Evolutionary conservation across 352 stramenopile species (phyloP).

Genomic region (Phytophthora rubi): DNA sequence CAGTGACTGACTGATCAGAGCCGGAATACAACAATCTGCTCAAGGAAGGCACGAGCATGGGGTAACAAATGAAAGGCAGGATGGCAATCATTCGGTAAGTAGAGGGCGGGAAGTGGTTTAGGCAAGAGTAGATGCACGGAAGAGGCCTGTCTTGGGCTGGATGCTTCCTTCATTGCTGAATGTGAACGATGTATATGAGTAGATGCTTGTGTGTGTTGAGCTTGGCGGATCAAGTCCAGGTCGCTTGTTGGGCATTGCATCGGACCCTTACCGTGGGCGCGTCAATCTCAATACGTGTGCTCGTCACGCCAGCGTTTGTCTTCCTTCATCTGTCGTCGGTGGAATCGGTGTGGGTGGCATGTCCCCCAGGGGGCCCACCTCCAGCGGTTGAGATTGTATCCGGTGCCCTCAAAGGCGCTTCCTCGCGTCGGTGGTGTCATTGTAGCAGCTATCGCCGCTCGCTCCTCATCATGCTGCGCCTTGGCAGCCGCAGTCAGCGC

Average conservation of each 20-base stretch:
- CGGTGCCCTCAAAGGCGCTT: slow-evolving; percentile 21
- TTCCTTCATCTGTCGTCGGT: neutral
- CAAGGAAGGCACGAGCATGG: slow-evolving; percentile 20
- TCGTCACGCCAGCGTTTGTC: slow-evolving; percentile 20
- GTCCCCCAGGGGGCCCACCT: slow-evolving; percentile 21
- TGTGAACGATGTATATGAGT: slow-evolving; percentile 44
- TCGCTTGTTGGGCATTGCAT: neutral
- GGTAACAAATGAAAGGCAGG: slow-evolving; percentile 2
- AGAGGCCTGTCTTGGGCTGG: slow-evolving; percentile 20
- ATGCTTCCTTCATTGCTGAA: slow-evolving; percentile 39
- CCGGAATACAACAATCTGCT: slow-evolving; percentile 26
- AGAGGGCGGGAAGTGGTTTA: slow-evolving; percentile 23
- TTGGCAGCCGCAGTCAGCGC: slow-evolving; percentile 13
- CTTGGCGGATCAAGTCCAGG: neutral
- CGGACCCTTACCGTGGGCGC: neutral
- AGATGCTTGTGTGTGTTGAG: slow-evolving; percentile 14
- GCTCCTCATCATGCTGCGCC: slow-evolving; percentile 13
- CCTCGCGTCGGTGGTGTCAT: slow-evolving; percentile 20
- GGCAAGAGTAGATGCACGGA: slow-evolving; percentile 26
- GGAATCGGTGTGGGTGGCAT: slow-evolving; percentile 1
- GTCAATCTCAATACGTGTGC: neutral
- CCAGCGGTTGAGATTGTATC: slow-evolving; percentile 9
- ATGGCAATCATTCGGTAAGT: slow-evolving; percentile 34
- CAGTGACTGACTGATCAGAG: slow-evolving; percentile 18
- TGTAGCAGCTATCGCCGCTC: neutral